Conservation (phyloP, 495 filamentous ascomycete genomes). For the Trichoderma gamsii region DNA sequence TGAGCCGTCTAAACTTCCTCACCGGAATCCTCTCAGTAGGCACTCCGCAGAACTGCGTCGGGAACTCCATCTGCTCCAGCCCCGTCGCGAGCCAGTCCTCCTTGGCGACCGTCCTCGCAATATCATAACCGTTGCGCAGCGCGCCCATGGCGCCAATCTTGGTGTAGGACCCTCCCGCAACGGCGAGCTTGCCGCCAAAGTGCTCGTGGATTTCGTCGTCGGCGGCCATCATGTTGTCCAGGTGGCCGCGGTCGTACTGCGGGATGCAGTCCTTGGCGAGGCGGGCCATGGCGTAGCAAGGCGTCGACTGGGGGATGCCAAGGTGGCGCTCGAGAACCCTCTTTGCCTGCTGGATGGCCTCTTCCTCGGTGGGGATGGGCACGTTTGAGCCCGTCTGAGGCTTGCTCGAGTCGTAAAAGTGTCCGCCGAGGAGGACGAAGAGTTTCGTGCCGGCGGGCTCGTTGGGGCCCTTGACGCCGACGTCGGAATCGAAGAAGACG, state of each 20-base stretch:
- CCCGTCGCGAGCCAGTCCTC: constrained; percentile 32
- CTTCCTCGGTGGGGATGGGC: constrained; percentile 51
- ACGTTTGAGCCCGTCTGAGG: constrained; percentile 25
- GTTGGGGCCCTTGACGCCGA: constrained; percentile 33
- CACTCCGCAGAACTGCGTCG: constrained; percentile 8
- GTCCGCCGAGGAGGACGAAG: constrained; percentile 92
- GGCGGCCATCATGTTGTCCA: constrained; percentile 52
- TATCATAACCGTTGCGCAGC: constrained; percentile 37
- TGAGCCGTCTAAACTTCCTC: background rate
- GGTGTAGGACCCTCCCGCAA: constrained; percentile 75
- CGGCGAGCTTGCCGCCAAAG: constrained; percentile 59
- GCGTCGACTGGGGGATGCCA: constrained; percentile 44
- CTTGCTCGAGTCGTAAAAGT: constrained; percentile 69
- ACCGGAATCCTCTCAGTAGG: constrained; percentile 8
- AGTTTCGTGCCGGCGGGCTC: constrained; percentile 71
- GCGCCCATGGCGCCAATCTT: constrained; percentile 33
- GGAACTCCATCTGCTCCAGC: constrained; percentile 26
- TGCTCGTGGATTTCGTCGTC: constrained; percentile 47
- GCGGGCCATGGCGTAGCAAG: constrained; percentile 48
- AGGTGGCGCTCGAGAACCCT: constrained; percentile 67
- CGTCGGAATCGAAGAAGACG: constrained; percentile 82
- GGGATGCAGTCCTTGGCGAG: constrained; percentile 79
- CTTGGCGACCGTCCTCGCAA: constrained; percentile 26
- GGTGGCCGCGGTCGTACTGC: constrained; percentile 78
- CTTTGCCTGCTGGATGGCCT: constrained; percentile 62